Evolutionary conservation across 768 basidiomycete species (phyloP).

Genomic region (Boletus insuetus): DNA sequence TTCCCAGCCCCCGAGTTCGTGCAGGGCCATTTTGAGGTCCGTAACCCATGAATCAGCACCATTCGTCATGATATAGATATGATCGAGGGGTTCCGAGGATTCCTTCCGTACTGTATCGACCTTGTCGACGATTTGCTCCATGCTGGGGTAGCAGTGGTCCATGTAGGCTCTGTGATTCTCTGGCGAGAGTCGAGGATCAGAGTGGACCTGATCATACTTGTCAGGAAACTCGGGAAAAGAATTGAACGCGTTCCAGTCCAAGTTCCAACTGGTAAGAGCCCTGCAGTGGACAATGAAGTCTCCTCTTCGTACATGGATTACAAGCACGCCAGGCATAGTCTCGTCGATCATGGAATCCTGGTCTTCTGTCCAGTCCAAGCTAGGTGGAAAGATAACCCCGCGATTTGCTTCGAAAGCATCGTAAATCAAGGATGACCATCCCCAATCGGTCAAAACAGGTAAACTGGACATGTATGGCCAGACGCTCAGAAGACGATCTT

Average conservation of each 20-base stretch:
- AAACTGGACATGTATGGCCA: constrained; percentile 34
- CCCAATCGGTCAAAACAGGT: constrained; percentile 34
- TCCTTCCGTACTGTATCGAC: constrained; percentile 33
- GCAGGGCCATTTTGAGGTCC: constrained; percentile 36
- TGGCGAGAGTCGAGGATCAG: constrained; percentile 22
- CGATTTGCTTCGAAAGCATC: constrained; percentile 25
- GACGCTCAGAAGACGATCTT: constrained; percentile 30
- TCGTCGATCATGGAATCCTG: constrained; percentile 3
- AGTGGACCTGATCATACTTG: constrained; percentile 29
- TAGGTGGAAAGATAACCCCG: constrained; percentile 18
- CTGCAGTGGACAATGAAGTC: constrained; percentile 46
- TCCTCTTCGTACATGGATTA: constrained; percentile 49
- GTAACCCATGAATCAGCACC: constrained; percentile 38
- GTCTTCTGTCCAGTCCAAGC: constrained; percentile 4
- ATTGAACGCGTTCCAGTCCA: constrained; percentile 45
- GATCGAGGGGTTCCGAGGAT: constrained; percentile 25
- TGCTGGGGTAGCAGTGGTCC: constrained; percentile 41
- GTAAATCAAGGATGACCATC: constrained; percentile 34
- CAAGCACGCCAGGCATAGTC: constrained; percentile 37
- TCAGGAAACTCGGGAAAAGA: constrained; percentile 38
- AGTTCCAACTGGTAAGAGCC: constrained; percentile 31
- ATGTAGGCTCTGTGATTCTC: constrained; percentile 30
- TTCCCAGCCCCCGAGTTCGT: constrained; percentile 34
- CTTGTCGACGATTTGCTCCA: constrained; percentile 39
- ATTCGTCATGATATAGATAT: constrained; percentile 50